Evolutionary conservation across 2,329 filamentous ascomycete species (phyloP).

Genomic region (Xylariaceae sp.): DNA sequence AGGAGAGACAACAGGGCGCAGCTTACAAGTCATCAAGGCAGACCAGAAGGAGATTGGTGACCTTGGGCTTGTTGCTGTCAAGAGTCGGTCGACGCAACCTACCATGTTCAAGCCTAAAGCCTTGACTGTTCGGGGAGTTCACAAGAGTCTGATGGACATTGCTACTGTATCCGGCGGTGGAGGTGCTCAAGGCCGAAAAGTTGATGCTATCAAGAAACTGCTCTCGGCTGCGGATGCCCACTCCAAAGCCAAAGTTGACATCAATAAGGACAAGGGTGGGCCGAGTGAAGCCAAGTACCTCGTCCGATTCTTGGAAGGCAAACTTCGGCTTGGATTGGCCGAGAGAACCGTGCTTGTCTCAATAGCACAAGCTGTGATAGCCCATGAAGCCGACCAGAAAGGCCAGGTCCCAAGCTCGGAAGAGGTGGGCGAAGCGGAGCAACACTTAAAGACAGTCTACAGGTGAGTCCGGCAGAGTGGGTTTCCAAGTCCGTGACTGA

Average conservation of each 20-base stretch:
- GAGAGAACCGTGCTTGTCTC: conserved; percentile 89
- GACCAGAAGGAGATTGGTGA: conserved; percentile 97
- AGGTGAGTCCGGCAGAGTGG: conserved; percentile 42
- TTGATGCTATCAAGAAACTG: conserved; percentile 92
- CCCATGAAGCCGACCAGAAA: conserved; percentile 68
- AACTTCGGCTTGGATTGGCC: conserved; percentile 82
- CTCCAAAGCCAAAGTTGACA: conserved; percentile 72
- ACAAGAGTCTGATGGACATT: conserved; percentile 80
- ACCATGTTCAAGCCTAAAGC: conserved; percentile 98
- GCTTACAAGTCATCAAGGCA: conserved; percentile 80
- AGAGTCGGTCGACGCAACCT: conserved; percentile 88
- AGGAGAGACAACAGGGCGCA: conserved; percentile 86
- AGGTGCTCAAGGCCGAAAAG: conserved; percentile 83
- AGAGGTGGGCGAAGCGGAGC: conserved; percentile 76
- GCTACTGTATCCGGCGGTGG: conserved; percentile 82
- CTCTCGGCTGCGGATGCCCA: conserved; percentile 81
- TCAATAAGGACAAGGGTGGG: conserved; percentile 85
- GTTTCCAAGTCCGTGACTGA: conserved; percentile 24
- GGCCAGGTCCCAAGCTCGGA: conserved; percentile 64
- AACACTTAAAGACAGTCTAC: conserved; percentile 83
- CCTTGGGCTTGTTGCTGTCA: conserved; percentile 86
- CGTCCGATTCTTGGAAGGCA: conserved; percentile 88
- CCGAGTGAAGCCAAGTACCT: conserved; percentile 93
- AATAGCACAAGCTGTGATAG: conserved; percentile 79
- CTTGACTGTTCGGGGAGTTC: conserved; percentile 77